Evolutionary conservation across 805 yeast genomes (phyloP).

Genomic region (Teunomyces lycoperdinae): DNA sequence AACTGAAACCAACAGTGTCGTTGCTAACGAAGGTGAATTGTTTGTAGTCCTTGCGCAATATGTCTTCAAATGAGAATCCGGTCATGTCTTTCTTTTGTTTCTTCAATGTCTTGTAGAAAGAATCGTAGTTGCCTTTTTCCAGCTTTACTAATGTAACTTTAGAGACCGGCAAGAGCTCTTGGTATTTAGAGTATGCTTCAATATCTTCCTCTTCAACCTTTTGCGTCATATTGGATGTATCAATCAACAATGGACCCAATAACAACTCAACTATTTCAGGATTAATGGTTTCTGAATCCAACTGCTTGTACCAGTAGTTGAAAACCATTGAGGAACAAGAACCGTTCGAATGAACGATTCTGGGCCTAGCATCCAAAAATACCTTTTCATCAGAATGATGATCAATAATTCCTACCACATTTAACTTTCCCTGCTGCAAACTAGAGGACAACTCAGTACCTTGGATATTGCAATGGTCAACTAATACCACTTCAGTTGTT

Average conservation of each 20-base stretch:
- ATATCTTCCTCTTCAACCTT: constrained; percentile 64
- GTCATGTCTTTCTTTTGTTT: constrained; percentile 59
- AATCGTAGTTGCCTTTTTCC: not conserved
- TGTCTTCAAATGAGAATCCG: constrained; percentile 58
- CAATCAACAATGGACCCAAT: constrained; percentile 69
- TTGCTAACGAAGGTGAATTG: constrained; percentile 46
- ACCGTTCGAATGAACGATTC: constrained; percentile 62
- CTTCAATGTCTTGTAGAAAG: constrained; percentile 25
- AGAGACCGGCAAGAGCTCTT: constrained; percentile 12
- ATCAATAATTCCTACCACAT: constrained; percentile 67
- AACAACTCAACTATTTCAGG: constrained; percentile 45
- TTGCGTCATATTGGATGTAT: constrained; percentile 64
- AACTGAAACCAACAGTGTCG: constrained; percentile 66
- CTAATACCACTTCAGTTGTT: constrained; percentile 51
- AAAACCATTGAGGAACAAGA: constrained; percentile 79
- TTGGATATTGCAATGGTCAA: constrained; percentile 78
- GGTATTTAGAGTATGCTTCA: constrained; percentile 41
- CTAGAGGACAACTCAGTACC: constrained; percentile 37
- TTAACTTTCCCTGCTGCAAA: constrained; percentile 20
- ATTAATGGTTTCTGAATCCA: constrained; percentile 14
- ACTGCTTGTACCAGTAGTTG: constrained; percentile 49
- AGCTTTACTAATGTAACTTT: not conserved
- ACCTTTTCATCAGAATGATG: constrained; percentile 77
- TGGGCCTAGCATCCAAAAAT: constrained; percentile 52
- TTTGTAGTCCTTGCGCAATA: constrained; percentile 83